phyloP scores from a whole-genome alignment of 495 filamentous ascomycete genomes.

The Neurospora sp. region DNA sequence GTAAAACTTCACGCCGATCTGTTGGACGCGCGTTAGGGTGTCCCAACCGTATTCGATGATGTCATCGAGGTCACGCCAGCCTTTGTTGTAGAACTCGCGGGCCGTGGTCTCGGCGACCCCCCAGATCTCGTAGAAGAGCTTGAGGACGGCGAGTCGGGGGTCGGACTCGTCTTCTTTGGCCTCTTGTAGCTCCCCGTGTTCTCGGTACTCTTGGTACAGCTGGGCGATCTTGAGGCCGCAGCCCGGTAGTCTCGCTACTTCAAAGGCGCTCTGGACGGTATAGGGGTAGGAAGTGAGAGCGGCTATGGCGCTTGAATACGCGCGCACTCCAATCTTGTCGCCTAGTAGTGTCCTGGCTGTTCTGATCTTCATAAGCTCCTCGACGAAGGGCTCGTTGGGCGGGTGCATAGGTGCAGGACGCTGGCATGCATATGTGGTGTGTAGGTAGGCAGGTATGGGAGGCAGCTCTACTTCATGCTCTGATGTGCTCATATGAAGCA shows the following conservation, averaged over 20 bases:
- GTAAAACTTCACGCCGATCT: slow-evolving; percentile 94
- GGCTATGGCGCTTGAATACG: slow-evolving; percentile 82
- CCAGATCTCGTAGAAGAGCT: slow-evolving; percentile 72
- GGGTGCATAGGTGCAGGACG: slow-evolving; percentile 59
- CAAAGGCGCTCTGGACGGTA: slow-evolving; percentile 30
- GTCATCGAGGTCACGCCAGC: slow-evolving; percentile 67
- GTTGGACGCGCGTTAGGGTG: slow-evolving; percentile 63
- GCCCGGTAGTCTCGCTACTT: slow-evolving; percentile 65
- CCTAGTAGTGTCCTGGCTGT: slow-evolving; percentile 56
- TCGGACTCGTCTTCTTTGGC: slow-evolving; percentile 56
- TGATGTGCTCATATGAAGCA: slow-evolving; percentile 54
- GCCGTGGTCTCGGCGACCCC: slow-evolving; percentile 82
- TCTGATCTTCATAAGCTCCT: slow-evolving; percentile 63
- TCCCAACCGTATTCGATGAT: slow-evolving; percentile 77
- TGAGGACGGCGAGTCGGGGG: slow-evolving; percentile 50
- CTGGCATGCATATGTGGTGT: slow-evolving; percentile 69
- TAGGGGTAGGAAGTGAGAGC: slow-evolving; percentile 71
- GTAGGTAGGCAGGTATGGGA: slow-evolving; percentile 61
- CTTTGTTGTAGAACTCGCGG: slow-evolving; percentile 70
- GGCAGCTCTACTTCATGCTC: slow-evolving; percentile 54
- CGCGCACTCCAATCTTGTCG: slow-evolving; percentile 73
- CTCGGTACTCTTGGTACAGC: slow-evolving; percentile 68
- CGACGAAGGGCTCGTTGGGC: slow-evolving; percentile 70
- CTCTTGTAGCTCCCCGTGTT: slow-evolving; percentile 46
- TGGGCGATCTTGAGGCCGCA: slow-evolving; percentile 72